Evolutionary conservation across 306 rosid species (phyloP), one percentile per base, ranked within the genome.

Genomic region (Chamaecrista fasciculata): DNA sequence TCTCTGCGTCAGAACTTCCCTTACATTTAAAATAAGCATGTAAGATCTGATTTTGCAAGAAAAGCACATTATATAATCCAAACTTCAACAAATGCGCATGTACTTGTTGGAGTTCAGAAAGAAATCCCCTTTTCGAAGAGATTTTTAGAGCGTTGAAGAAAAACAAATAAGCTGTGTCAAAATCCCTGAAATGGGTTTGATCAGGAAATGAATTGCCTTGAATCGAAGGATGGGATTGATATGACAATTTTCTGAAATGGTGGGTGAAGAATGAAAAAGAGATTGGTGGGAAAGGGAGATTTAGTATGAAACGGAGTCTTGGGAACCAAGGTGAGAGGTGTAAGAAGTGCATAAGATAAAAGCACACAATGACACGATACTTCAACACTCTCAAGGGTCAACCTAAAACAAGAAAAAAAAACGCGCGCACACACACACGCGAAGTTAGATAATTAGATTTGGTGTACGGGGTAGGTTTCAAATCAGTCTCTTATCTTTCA

Each of bases 51-150:
- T 81, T 76, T 77, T 86, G 91, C 2, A 81, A 71, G 61, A 81
- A 84, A 28, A 86, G 73, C 4, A 71, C 63, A n/a, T 76, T 79
- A 51, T 57, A 72, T 55, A 79, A 74, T 56, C 96, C 91, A 23
- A 58, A 66, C 86, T 84, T 90, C 14, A 89, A 66, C 28, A 77
- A 55, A 62, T 73, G 76, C 56, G 95, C 86, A 64, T 92, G 98
- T 2, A 84, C 11, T 52, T 79, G 92, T 82, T 83, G 84, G 56
- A 78, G 91, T 77, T 73, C 80, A 29, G 83, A 81, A 71, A 87
- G 82, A 71, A 76, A 73, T 2, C 74, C 75, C 82, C 50, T 64
- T 67, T 76, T 77, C 52, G 87, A 87, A 2, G 92, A 75, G 74
- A 81, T 72, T 74, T 81, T 86, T 33, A 92, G 92, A 58, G 82